These are phyloP conservation scores for Quercus mongolica DNA, from an alignment of 306 rosid genomes.

Conservation along the genomic window DNA sequence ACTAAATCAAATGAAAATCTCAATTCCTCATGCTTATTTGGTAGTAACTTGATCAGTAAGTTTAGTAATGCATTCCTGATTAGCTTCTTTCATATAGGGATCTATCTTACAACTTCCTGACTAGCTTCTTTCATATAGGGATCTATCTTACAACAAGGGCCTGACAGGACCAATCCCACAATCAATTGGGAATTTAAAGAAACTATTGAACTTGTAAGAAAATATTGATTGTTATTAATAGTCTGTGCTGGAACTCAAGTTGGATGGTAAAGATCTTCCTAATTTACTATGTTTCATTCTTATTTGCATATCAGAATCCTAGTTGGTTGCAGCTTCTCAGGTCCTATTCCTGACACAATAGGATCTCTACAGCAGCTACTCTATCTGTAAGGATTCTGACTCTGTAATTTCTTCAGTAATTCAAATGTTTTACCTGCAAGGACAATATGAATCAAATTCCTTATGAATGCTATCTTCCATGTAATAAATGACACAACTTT, in stretches of 20 bases:
- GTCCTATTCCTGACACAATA: constrained; percentile 50
- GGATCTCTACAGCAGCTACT: constrained; percentile 47
- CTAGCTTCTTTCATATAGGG: constrained; percentile 28
- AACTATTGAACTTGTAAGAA: constrained; percentile 31
- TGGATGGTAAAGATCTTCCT: no score
- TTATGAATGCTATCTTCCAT: no score
- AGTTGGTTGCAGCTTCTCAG: constrained; percentile 53
- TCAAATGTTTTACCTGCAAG: no score
- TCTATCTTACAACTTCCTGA: no score
- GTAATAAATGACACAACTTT: no score
- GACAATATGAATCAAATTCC: no score
- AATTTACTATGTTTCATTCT: no score
- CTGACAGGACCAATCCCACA: constrained; percentile 40
- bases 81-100: no score
- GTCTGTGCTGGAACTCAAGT: no score
- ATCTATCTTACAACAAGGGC: constrained; percentile 46
- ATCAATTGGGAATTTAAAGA: constrained; percentile 32
- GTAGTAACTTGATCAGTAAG: background rate
- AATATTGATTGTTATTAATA: background rate
- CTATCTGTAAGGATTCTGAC: constrained; percentile 35
- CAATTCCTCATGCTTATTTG: background rate
- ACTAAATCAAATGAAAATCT: background rate
- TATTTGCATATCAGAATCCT: background rate
- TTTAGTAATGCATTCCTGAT: background rate
- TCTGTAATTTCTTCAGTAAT: background rate